A percentile compares a stretch with the other conserved stretches of the same genome.
These are phyloP conservation scores for Pholiota conissans DNA, from an alignment of 768 basidiomycete species.

Conservation along the genomic window DNA sequence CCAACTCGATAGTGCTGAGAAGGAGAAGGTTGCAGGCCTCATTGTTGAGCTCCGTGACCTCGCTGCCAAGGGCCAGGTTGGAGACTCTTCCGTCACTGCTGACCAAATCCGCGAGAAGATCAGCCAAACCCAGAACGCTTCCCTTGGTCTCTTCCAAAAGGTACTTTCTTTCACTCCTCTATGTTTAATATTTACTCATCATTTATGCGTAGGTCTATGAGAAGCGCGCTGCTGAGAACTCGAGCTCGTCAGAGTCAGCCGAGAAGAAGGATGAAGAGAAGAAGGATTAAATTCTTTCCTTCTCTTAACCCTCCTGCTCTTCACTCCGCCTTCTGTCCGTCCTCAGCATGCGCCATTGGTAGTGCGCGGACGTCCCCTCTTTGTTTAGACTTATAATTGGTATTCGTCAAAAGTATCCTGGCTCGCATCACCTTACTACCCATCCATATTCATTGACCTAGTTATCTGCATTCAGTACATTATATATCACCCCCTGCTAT, in stretches of 20 bases:
- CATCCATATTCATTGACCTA: slow-evolving; percentile 20
- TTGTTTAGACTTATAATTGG: slow-evolving; percentile 21
- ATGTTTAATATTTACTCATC: neutral
- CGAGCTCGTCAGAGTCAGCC: slow-evolving; percentile 41
- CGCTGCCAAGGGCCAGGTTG: slow-evolving; percentile 85
- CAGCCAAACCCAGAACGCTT: slow-evolving; percentile 91
- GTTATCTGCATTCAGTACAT: slow-evolving; percentile 6
- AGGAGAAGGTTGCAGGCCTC: slow-evolving; percentile 90
- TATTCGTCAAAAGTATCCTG: slow-evolving; percentile 31
- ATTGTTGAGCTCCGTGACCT: slow-evolving; percentile 86
- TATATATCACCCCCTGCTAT: slow-evolving; percentile 4
- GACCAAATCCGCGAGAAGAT: slow-evolving; percentile 92
- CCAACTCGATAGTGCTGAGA: slow-evolving; percentile 88
- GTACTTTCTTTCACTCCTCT: slow-evolving; percentile 25
- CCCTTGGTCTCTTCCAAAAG: slow-evolving; percentile 97
- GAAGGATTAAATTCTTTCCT: slow-evolving; percentile 64
- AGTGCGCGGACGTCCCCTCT: slow-evolving; percentile 20
- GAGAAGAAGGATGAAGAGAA: slow-evolving; percentile 68
- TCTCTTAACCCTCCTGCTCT: slow-evolving; percentile 13
- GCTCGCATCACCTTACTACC: slow-evolving; percentile 11
- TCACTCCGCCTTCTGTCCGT: slow-evolving; percentile 7
- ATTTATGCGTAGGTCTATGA: slow-evolving; percentile 62
- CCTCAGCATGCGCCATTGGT: slow-evolving; percentile 7
- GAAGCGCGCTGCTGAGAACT: slow-evolving; percentile 80
- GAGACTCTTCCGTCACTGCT: slow-evolving; percentile 77